A percentile compares a stretch with the other conserved stretches of the same genome.
These are phyloP conservation scores for Zoysia pacifica DNA, from an alignment of 176 grass and related monocot species.

Conservation along the genomic window DNA sequence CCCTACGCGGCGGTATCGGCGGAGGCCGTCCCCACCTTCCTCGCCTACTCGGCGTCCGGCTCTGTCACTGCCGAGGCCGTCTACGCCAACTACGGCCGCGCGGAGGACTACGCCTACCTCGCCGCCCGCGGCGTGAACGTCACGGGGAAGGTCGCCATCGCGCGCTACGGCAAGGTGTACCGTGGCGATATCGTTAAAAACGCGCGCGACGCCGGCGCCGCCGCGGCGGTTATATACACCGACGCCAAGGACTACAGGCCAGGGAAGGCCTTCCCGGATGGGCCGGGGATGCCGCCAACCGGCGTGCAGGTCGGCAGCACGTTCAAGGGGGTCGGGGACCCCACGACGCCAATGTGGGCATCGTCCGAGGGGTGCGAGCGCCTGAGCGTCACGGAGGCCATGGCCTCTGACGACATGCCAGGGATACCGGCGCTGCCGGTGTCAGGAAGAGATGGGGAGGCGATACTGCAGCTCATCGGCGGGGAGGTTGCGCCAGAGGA, in stretches of 20 bases:
- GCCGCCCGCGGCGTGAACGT: constrained; percentile 62
- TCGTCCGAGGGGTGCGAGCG: constrained; percentile 74
- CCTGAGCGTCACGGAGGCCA: constrained; percentile 54
- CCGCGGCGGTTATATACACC: constrained; percentile 69
- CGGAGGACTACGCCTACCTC: constrained; percentile 69
- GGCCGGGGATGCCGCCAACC: constrained; percentile 74
- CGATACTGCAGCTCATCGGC: constrained; percentile 54
- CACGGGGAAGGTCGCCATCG: constrained; percentile 68
- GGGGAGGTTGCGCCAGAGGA: constrained; percentile 67
- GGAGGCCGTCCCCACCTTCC: constrained; percentile 74
- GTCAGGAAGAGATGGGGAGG: constrained; percentile 69
- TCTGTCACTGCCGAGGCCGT: constrained; percentile 60
- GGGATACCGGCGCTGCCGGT: constrained; percentile 78
- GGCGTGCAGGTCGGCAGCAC: constrained; percentile 84
- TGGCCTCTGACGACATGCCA: constrained; percentile 62
- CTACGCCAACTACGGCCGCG: constrained; percentile 88
- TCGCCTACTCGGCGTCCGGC: constrained; percentile 72
- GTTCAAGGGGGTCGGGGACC: constrained; percentile 63
- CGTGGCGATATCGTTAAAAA: constrained; percentile 83
- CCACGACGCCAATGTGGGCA: constrained; percentile 78
- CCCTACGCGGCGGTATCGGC: constrained; percentile 44
- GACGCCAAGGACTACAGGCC: constrained; percentile 73
- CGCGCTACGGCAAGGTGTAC: constrained; percentile 74
- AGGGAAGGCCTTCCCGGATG: constrained; percentile 60
- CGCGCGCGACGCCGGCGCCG: constrained; percentile 63